These are phyloP conservation scores for Chlorociboria aeruginascens DNA, from an alignment of 495 filamentous ascomycete genomes.

Conservation along the genomic window DNA sequence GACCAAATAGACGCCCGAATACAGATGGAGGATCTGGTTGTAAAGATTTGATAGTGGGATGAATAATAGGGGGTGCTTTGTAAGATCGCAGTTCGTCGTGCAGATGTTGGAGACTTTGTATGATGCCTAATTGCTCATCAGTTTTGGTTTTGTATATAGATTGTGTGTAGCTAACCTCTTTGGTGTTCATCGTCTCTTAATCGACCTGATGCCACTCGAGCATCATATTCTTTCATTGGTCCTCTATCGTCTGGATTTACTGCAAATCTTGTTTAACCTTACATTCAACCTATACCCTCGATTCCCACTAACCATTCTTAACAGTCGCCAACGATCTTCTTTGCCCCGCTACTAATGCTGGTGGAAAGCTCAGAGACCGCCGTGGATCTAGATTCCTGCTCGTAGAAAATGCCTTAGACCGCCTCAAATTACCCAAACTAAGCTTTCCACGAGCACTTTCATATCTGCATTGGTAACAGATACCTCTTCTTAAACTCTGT, in stretches of 20 bases:
- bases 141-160: not conserved
- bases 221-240: conserved; percentile 79
- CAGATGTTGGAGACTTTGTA: conserved; percentile 77
- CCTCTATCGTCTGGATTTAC: conserved; percentile 32
- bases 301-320: conserved; percentile 13
- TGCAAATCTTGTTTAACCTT: not conserved
- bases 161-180: conserved; percentile 45
- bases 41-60: conserved; percentile 64
- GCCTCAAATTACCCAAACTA: not conserved
- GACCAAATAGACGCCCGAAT: conserved; percentile 58
- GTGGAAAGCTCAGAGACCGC: conserved; percentile 1
- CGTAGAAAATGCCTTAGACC: not conserved
- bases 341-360: conserved; percentile 15
- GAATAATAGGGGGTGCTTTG: conserved; percentile 55
- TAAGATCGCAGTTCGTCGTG: conserved; percentile 75
- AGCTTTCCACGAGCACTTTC: not conserved
- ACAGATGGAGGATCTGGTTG: conserved; percentile 45
- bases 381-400: not conserved
- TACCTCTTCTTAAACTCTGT: not conserved
- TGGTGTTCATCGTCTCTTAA: conserved; percentile 85
- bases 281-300: not conserved
- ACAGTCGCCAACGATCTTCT: conserved; percentile 16
- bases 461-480: conserved; percentile 13
- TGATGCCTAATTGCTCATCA: conserved; percentile 48
- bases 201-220: conserved; percentile 55